Conservation (phyloP, 2,329 filamentous ascomycete genomes). For the Beauveria sp. region DNA sequence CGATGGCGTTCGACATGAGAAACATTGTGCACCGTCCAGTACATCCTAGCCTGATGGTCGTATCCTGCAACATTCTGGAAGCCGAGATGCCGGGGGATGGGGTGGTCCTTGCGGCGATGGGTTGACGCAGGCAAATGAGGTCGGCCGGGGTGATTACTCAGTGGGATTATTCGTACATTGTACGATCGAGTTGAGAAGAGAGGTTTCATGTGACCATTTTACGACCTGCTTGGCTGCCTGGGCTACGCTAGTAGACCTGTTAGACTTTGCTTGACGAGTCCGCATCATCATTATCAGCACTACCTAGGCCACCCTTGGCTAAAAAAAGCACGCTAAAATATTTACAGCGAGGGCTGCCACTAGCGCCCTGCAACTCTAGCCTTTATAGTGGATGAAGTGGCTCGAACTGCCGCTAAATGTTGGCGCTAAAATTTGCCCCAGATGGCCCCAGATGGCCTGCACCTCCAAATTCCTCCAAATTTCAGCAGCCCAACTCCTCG, state of each 20-base stretch:
- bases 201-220: neutral
- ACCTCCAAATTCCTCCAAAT: neutral
- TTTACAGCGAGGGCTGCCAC: neutral
- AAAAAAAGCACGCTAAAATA: neutral
- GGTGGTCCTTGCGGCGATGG: constrained; percentile 5
- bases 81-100: neutral
- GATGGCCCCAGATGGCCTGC: neutral
- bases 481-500: constrained; percentile 2
- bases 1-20: neutral
- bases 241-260: no score
- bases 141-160: neutral
- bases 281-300: no score
- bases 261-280: no score
- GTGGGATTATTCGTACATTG: no score
- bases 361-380: constrained; percentile 8
- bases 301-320: no score
- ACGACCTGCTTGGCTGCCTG: no score
- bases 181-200: no score
- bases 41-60: neutral
- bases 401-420: neutral
- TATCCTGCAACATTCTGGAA: neutral
- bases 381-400: neutral
- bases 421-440: no score
- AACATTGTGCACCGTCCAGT: neutral
- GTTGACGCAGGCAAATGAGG: neutral